Evolutionary conservation across 495 filamentous ascomycete species (phyloP).

Genomic region (Neurospora sp.): DNA sequence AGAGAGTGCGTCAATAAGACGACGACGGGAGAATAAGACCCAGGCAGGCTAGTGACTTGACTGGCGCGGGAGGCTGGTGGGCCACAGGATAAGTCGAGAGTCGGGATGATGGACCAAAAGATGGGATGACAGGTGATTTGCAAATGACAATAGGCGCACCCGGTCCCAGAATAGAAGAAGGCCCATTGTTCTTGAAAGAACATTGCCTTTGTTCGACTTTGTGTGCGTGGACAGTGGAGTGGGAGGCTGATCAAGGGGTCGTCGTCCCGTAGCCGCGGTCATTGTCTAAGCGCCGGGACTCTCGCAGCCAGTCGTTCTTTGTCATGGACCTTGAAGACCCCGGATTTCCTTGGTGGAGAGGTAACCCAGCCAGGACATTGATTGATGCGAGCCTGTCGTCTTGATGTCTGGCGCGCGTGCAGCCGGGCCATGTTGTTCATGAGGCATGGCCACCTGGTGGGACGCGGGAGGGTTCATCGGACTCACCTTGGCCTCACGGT

Average conservation of each 20-base stretch:
- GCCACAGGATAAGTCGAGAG: neutral
- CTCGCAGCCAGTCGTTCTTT: slow-evolving; percentile 8
- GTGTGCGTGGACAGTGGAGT: neutral
- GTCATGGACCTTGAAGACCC: neutral
- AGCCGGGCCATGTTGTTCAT: neutral
- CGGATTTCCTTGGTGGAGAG: neutral
- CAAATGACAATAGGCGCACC: neutral
- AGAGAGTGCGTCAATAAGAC: neutral
- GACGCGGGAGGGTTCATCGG: neutral
- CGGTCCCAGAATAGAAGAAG: neutral
- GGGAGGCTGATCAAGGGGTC: neutral
- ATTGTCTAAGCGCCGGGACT: slow-evolving; percentile 3
- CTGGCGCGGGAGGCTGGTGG: slow-evolving; percentile 3
- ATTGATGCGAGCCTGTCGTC: neutral
- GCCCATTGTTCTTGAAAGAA: neutral
- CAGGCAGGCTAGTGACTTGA: neutral
- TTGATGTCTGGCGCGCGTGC: neutral
- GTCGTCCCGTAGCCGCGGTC: slow-evolving; percentile 2
- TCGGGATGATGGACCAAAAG: neutral
- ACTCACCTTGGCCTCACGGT: neutral
- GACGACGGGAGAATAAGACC: slow-evolving; percentile 5
- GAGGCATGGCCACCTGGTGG: neutral
- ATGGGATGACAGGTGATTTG: neutral
- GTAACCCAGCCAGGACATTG: neutral
- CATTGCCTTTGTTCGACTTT: neutral